A percentile compares a stretch with the other conserved stretches of the same genome.
Conservation (phyloP, 148 eudicot genomes). For the Amaranthus palmeri region DNA sequence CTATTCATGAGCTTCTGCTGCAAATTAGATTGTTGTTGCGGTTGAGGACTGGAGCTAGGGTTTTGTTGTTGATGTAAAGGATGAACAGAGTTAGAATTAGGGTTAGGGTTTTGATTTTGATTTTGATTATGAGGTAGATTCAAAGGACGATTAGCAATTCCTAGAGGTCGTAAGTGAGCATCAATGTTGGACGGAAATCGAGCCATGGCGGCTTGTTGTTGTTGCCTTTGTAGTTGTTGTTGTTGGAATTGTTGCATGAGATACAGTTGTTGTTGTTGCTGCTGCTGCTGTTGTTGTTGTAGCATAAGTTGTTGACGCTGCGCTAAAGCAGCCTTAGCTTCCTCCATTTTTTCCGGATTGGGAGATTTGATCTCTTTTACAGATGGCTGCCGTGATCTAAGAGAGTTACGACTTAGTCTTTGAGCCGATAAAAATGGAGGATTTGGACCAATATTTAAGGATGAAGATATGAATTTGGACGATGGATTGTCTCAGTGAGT, state of each 20-base stretch:
- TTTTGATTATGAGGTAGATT: conserved; percentile 16
- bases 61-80: conserved; percentile 7
- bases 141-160: conserved; percentile 29
- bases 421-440: neutral
- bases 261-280: conserved; percentile 34
- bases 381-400: no score
- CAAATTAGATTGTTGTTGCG: conserved; percentile 24
- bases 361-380: neutral
- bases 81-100: conserved; percentile 24
- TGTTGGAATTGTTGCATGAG: conserved; percentile 22
- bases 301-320: conserved; percentile 37
- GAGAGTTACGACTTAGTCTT: no score
- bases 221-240: conserved; percentile 9
- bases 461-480: no score
- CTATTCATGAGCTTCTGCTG: conserved; percentile 29
- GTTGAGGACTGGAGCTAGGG: conserved; percentile 30
- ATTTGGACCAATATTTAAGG: neutral
- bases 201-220: conserved; percentile 40
- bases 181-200: conserved; percentile 79
- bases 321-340: conserved; percentile 39
- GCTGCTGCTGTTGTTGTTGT: conserved; percentile 34
- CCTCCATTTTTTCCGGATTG: conserved; percentile 32
- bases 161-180: conserved; percentile 58
- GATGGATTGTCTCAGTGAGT: no score
- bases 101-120: conserved; percentile 13